Conservation (phyloP, 805 yeast species). For the Pichia sporocuriosa region DNA sequence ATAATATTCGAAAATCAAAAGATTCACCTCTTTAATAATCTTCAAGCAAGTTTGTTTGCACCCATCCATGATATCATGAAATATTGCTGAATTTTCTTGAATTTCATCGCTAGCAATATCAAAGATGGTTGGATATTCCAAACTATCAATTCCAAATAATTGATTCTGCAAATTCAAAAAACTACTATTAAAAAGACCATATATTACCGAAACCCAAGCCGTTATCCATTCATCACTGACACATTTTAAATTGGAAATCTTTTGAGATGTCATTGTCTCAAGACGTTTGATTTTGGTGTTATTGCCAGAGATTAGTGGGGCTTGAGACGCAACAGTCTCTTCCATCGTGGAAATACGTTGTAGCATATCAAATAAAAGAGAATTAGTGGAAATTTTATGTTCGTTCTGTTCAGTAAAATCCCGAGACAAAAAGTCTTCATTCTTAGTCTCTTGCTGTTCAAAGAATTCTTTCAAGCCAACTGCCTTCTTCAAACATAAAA, state of each 20-base stretch:
- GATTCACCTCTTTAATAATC: constrained; percentile 21
- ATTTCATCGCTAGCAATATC: constrained; percentile 20
- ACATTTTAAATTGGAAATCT: constrained; percentile 11
- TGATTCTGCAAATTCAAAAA: constrained; percentile 22
- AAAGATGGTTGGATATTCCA: constrained; percentile 18
- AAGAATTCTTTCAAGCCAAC: constrained; percentile 11
- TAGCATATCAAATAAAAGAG: constrained; percentile 17
- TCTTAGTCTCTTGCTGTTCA: not conserved
- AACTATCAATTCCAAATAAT: constrained; percentile 20
- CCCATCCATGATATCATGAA: constrained; percentile 17
- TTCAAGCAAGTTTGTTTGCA: constrained; percentile 23
- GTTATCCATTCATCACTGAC: constrained; percentile 20
- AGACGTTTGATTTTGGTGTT: constrained; percentile 9
- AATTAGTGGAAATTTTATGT: constrained; percentile 18
- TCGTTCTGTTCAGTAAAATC: constrained; percentile 7
- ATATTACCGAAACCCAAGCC: constrained; percentile 26
- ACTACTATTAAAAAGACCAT: constrained; percentile 23
- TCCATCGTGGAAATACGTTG: constrained; percentile 13
- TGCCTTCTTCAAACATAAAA: constrained; percentile 16
- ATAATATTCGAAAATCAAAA: constrained; percentile 25
- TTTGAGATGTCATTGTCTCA: constrained; percentile 7
- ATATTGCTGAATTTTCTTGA: constrained; percentile 17
- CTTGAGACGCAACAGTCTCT: constrained; percentile 2
- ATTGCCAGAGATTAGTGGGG: constrained; percentile 10
- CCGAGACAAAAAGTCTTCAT: too few relatives aligned